Percentiles rank a stretch among this genome's conserved stretches.
Conservation (phyloP, 331 rosid species). For the Ulmus americana region DNA sequence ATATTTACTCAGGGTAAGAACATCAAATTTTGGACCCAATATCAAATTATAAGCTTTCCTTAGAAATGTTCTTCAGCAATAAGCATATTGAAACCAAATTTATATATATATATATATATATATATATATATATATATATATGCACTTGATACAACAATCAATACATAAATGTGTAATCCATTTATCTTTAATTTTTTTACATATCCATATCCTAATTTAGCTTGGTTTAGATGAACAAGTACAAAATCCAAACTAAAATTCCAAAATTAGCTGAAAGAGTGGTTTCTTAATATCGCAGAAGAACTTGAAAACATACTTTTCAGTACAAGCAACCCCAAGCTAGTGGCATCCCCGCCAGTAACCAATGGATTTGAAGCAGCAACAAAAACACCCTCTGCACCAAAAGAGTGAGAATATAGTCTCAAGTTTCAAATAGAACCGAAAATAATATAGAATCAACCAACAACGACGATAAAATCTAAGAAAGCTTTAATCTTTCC, state of each 20-base stretch:
- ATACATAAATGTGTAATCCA: too few species aligned
- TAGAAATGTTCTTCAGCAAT: neutral
- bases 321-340: conserved; percentile 47
- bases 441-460: conserved; percentile 6
- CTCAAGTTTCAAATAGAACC: conserved; percentile 13
- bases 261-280: too few species aligned
- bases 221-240: neutral
- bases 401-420: conserved; percentile 4
- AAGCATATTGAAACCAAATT: too few species aligned
- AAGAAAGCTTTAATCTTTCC: conserved; percentile 70
- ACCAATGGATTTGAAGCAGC: conserved; percentile 71
- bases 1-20: neutral
- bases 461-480: neutral
- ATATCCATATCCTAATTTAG: neutral
- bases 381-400: conserved; percentile 60
- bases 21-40: neutral
- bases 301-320: conserved; percentile 46
- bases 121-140: too few species aligned
- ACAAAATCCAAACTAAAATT: too few species aligned
- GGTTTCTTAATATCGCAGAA: neutral
- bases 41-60: conserved; percentile 7
- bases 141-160: too few species aligned
- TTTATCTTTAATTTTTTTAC: too few species aligned
- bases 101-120: too few species aligned
- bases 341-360: conserved; percentile 56